Evolutionary conservation across 768 basidiomycete genomes (phyloP).

Genomic region (Tricholoma terreum): DNA sequence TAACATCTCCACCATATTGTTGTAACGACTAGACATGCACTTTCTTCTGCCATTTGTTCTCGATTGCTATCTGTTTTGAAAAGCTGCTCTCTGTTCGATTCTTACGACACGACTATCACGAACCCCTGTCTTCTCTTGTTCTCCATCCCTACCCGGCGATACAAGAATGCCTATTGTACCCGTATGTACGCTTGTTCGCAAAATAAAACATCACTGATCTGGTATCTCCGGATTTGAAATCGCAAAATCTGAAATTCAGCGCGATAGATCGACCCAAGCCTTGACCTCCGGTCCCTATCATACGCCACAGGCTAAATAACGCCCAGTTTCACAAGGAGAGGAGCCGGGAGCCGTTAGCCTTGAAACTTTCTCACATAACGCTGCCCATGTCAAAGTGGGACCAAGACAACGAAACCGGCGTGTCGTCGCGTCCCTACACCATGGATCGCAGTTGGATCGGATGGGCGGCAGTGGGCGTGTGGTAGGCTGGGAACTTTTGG

Average conservation of each 20-base stretch:
- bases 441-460: not conserved
- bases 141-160: conserved; percentile 3
- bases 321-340: not conserved
- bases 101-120: conserved; percentile 28
- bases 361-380: not conserved
- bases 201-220: not conserved
- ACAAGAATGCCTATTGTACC: conserved; percentile 2
- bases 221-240: not conserved
- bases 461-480: not conserved
- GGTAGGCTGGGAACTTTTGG: not conserved
- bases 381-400: not conserved
- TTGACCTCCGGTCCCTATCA: not conserved
- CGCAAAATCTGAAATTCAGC: not conserved
- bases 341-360: not conserved
- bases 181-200: not conserved
- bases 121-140: conserved; percentile 10
- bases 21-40: conserved; percentile 79
- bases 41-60: conserved; percentile 30
- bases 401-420: not conserved
- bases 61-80: conserved; percentile 27
- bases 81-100: conserved; percentile 22
- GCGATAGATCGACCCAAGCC: not conserved
- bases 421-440: not conserved
- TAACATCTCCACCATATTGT: conserved; percentile 34
- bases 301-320: not conserved